Evolutionary conservation across 1,284 basidiomycete genomes (phyloP), one percentile per base, ranked within the genome.

Genomic region (Sutorius eximius): DNA sequence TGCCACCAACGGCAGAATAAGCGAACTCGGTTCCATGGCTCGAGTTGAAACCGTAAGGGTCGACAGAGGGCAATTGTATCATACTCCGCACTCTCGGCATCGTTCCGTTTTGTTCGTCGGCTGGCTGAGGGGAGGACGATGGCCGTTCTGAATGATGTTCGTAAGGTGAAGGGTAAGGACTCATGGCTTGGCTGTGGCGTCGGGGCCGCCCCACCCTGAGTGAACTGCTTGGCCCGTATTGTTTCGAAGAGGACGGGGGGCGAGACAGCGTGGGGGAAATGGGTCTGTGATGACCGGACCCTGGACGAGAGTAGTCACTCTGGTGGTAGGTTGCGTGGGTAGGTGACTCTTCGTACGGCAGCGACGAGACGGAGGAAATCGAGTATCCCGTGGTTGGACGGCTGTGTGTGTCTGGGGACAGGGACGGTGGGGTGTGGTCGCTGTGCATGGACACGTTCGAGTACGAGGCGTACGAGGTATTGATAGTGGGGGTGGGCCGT

Each of bases 361-460:
- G 67, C 15, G 87, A 88, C 1, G 84, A 85, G 62, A 88, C 85
- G 15, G 87, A 89, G 2, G 87, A 85, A 52, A 89, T 87, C 29
- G 88, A 90, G 69, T 92, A 92, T 13, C 89, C 88, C 0, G 89
- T 91, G 2, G 85, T 86, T 3, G 89, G 89, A 48, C 89, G 82
- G 69, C 87, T 88, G 66, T 68, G 66, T 0, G 66, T 71, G 59
- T 91, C 89, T 3, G 90, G 89, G 2, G 89, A 91, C 56, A 89
- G 69, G 5, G 86, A 87, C 0, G 86, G 87, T 5, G 83, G 78
- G 42, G 81, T 86, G 59, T 86, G 85, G 59, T 86, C 85, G 44
- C 74, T 74, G 62, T 82, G 79, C 75, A 87, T 79, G 34, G 83
- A 83, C 70, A 87, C 78, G 29, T 79, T 81, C 15, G 85, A 82